These are phyloP conservation scores for Adansonia grandidieri DNA, from an alignment of 441 rosid genomes.

Conservation along the genomic window DNA sequence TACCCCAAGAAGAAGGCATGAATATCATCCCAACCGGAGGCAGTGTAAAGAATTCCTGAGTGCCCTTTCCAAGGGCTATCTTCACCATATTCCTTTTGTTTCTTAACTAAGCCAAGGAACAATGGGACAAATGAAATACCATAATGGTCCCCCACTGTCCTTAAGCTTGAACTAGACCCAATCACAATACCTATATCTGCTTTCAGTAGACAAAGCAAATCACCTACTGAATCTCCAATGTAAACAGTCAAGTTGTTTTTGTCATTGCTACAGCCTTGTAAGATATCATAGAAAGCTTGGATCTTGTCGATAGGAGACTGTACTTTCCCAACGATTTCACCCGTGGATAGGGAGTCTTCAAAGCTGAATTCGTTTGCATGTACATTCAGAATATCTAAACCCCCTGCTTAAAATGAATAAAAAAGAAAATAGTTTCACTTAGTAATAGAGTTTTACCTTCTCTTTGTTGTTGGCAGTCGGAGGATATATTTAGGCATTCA, in stretches of 20 bases:
- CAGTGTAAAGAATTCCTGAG: slow-evolving; percentile 81
- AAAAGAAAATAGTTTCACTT: background rate
- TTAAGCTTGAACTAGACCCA: slow-evolving; percentile 78
- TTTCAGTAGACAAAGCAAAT: slow-evolving; percentile 81
- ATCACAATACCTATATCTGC: slow-evolving; percentile 90
- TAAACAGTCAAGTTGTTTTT: slow-evolving; percentile 62
- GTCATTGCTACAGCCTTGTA: slow-evolving; percentile 40
- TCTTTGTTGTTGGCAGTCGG: background rate
- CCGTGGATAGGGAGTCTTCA: slow-evolving; percentile 71
- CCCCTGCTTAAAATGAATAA: slow-evolving; percentile 45
- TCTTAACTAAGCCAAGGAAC: slow-evolving; percentile 64
- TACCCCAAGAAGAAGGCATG: slow-evolving; percentile 90
- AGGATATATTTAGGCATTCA: background rate
- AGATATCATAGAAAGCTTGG: slow-evolving; percentile 55
- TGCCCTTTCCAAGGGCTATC: slow-evolving; percentile 66
- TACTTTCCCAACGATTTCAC: slow-evolving; percentile 64
- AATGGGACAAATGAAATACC: slow-evolving; percentile 82
- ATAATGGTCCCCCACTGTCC: slow-evolving; percentile 72
- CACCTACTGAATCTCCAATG: slow-evolving; percentile 87
- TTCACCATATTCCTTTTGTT: slow-evolving; percentile 58
- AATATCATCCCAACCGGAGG: slow-evolving; percentile 84
- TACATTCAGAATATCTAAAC: slow-evolving; percentile 57
- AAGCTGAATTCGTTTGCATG: slow-evolving; percentile 82
- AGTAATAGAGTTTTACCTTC: background rate
- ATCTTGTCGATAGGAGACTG: slow-evolving; percentile 79